Evolutionary conservation across 345 rosid species (phyloP), one percentile per base, ranked within the genome.

Genomic region (Rhodamnia argentea): DNA sequence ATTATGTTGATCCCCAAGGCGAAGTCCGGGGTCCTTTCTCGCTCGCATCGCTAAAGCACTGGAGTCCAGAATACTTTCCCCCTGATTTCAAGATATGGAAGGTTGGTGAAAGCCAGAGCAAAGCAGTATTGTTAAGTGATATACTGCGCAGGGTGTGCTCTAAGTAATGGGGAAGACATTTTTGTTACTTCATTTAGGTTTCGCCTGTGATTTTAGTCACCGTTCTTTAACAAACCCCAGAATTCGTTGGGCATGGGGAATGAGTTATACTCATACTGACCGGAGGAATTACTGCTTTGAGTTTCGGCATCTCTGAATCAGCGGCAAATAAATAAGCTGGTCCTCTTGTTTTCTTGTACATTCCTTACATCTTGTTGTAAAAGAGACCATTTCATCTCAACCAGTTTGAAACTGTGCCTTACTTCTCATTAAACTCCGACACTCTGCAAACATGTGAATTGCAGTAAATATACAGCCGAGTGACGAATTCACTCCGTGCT

Each of bases 1-100:
- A 88, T 87, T 96, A 95, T 86, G 27, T 55, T 83, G 98, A 96
- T 89, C 99, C 98, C 22, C 91, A 84, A 27, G 98, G 98, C 42
- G 26, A 18, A 32, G 40, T 85, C 56, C 98, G 89, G 16, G 96
- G 98, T 70, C 98, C 98, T n/a, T 94, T 95, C 90, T 87, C 96
- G 2, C 88, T 94, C n/a, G 37, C 32, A 20, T 84, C 87, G 11
- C 93, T 95, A 58, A 94, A 94, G 89, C 88, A 29, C 9, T 96
- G 98, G 98, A 74, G 84, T 10, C 88, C 57, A 4, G 88, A 86
- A 7, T 93, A 92, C 88, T 95, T 96, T 87, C 88, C 89, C 51
- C 57, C 87, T 4, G 88, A 84, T 88, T 96, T 96, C 89, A 94
- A 88, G 95, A 91, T 95, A 64, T 95, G 98, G 98, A 93, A 87